Evolutionary conservation across 192 early-diverging fungal genomes (phyloP).

Genomic region (Linnemannia elongata): DNA sequence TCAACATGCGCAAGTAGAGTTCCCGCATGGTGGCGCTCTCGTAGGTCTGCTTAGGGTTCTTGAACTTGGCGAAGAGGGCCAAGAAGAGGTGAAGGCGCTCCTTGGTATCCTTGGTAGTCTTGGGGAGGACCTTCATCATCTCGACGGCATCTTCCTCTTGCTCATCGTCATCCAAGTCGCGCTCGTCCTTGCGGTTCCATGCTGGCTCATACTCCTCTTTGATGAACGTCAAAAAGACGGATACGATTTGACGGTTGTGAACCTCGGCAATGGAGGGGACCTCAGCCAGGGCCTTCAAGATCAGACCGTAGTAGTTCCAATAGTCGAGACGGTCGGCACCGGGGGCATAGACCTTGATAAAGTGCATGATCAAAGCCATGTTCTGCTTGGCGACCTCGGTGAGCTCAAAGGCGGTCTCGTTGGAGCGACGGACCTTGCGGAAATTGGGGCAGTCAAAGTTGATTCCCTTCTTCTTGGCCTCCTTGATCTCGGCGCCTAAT

Average conservation of each 20-base stretch:
- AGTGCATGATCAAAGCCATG: constrained; percentile 57
- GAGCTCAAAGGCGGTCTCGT: constrained; percentile 48
- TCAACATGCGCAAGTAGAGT: constrained; percentile 81
- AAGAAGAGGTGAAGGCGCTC: constrained; percentile 65
- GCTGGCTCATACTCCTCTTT: constrained; percentile 63
- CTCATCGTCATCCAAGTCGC: constrained; percentile 57
- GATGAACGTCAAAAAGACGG: constrained; percentile 74
- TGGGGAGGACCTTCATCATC: constrained; percentile 36
- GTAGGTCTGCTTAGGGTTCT: constrained; percentile 69
- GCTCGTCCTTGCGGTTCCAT: constrained; percentile 55
- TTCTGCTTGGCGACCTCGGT: constrained; percentile 39
- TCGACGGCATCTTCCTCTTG: constrained; percentile 56
- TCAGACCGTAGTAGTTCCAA: constrained; percentile 74
- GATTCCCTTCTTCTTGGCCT: constrained; percentile 52
- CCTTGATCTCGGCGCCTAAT: not conserved
- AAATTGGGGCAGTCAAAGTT: constrained; percentile 70
- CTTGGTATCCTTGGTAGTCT: constrained; percentile 49
- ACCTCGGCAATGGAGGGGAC: constrained; percentile 73
- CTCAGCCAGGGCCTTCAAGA: constrained; percentile 73
- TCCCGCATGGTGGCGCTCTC: constrained; percentile 67
- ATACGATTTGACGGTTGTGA: constrained; percentile 71
- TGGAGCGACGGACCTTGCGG: constrained; percentile 51
- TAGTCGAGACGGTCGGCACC: constrained; percentile 73
- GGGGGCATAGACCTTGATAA: constrained; percentile 56
- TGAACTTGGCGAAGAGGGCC: constrained; percentile 74